Evolutionary conservation across 768 basidiomycete species (phyloP), one percentile per base, ranked within the genome.

Genomic region (Naganishia antarctica): DNA sequence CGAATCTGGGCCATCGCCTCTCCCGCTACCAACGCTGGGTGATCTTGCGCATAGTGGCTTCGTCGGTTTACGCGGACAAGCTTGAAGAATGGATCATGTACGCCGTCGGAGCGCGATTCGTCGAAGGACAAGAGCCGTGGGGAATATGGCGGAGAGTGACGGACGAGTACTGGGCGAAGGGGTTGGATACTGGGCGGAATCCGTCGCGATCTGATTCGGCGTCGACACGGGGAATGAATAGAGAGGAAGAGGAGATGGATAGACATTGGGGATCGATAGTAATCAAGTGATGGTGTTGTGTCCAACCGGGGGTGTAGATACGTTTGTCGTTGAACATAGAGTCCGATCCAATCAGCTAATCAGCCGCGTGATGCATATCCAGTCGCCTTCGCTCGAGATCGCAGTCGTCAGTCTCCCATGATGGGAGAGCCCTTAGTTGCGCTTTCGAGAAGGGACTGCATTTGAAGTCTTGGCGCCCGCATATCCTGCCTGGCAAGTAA

Each of bases 71-170:
- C 8, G 67, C 63, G 6, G 72, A 75, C 40, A 44, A 32, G 48
- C 16, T 49, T 32, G 65, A 66, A 50, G 68, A 61, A 23, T 61
- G 43, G 34, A 61, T 61, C 53, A 68, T 68, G 47, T 31, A 40
- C 7, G 32, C 58, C 23, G 50, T 83, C 0, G 68, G 77, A 0
- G 86, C 83, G 18, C 75, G 83, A 49, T 80, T 83, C 44, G 82
- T 86, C 0, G 67, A 66, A 13, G 84, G 84, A 0, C 71, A 79
- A 26, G 85, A 86, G 70, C 84, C 85, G 6, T 86, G 85, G 85
- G 71, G 68, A 31, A 71, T 76, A 47, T 83, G 84, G 85, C 73
- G 53, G 44, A 51, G 76, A 68, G 58, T 70, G 68, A 29, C 70
- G 69, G 73, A 66, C 28, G n/a, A 31, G 25, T 45, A 70, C 4